Evolutionary conservation across 208 protist species (phyloP), one percentile per base, ranked within the genome.

Genomic region (Borovskyia barvae): DNA sequence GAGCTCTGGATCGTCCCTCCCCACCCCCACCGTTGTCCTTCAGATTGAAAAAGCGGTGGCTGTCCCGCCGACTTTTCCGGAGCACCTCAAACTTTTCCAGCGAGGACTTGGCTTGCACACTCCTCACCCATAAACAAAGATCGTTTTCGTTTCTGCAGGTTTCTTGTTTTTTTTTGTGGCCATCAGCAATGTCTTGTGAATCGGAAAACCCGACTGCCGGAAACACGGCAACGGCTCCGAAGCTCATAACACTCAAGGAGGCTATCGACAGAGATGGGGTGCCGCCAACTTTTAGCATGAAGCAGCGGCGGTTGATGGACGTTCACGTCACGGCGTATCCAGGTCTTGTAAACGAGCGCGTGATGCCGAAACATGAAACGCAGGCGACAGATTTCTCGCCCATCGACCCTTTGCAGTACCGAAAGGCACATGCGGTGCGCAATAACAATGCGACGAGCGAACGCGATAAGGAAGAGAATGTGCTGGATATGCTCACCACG

Each of bases 321-420:
- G 46, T 87, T n/a, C 77, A 93, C 69, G 61, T 90, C 54, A 93
- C 86, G 9, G 86, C 60, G 17, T 93, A 79, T 56, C 86, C 86
- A 0, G 67, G 59, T 41, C 37, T 78, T 15, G 26, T 93, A n/a
- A 93, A 93, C 53, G 61, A 65, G 3, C 69, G 57, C 26, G 66
- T 76, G 37, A 62, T 87, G 28, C 81, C 81, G 7, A 53, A 33
- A 6, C 66, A 68, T 46, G 45, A 63, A 1, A 74, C 53, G 15
- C 28, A 28, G 33, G 72, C 43, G 46, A 66, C 46, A 25, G 80
- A 86, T 40, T 75, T 82, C 41, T 68, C 64, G 20, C 55, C 66
- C 6, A 78, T 82, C 24, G 72, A 84, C 32, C 75, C 75, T 1
- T 30, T 69, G 42, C 47, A 61, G 41, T 73, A 79, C 58, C 74